A percentile compares a stretch with the other conserved stretches of the same genome.
Conservation (phyloP, 768 basidiomycete genomes). For the Boletus edulis region DNA sequence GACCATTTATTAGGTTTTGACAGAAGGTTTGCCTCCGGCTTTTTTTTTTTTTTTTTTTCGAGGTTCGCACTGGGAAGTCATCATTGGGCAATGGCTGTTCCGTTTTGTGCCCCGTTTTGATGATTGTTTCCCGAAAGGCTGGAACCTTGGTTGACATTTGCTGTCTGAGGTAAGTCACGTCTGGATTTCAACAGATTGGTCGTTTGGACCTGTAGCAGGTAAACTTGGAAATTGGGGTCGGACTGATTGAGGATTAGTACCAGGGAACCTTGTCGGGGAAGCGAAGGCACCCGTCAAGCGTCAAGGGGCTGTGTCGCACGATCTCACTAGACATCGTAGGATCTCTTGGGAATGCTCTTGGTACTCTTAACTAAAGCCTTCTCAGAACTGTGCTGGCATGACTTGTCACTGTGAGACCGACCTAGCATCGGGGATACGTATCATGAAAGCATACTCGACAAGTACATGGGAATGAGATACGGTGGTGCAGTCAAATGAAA, state of each 20-base stretch:
- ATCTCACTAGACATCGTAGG: not conserved
- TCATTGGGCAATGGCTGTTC: conserved; percentile 2
- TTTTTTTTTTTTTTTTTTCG: conserved; percentile 6
- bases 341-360: conserved; percentile 7
- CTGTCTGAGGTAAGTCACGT: conserved; percentile 1
- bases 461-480: conserved; percentile 22
- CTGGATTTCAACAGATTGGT: not conserved
- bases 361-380: not conserved
- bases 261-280: conserved; percentile 11
- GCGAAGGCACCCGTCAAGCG: conserved; percentile 12
- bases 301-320: conserved; percentile 14
- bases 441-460: conserved; percentile 14
- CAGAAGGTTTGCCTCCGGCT: conserved; percentile 10
- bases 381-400: conserved; percentile 13
- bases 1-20: conserved; percentile 16
- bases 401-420: not conserved
- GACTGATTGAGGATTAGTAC: conserved; percentile 20
- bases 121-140: conserved; percentile 1
- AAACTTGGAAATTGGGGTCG: conserved; percentile 16
- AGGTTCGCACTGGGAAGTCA: not conserved
- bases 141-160: conserved; percentile 28
- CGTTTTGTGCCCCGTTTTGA: conserved; percentile 12
- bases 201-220: not conserved
- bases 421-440: not conserved
- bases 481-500: conserved; percentile 11